phyloP scores from a whole-genome alignment of 2,329 filamentous ascomycete species.

The Aspergillus japonicus region DNA sequence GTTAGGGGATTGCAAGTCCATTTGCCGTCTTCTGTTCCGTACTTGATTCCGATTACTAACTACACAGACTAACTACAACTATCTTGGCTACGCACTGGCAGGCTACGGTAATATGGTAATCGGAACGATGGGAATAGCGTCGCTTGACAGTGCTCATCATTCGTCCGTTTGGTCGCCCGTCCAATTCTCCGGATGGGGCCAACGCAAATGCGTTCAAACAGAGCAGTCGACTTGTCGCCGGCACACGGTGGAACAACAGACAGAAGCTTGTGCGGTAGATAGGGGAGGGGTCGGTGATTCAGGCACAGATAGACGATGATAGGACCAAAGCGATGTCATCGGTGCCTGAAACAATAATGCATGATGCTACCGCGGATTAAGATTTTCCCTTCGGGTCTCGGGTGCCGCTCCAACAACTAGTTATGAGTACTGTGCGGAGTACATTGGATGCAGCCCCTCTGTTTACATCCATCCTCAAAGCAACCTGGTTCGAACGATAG shows the following conservation, averaged over 20 bases:
- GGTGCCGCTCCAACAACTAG: not conserved
- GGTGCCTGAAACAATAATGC: conserved; percentile 2
- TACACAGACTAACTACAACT: not conserved
- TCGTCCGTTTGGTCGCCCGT: not conserved
- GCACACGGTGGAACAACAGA: not conserved
- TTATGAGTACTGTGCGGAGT: not conserved
- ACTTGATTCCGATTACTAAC: not conserved
- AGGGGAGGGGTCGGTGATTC: not conserved
- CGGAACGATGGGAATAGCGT: not conserved
- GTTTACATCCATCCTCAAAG: not conserved
- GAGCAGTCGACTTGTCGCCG: not conserved
- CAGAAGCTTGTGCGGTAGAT: not conserved
- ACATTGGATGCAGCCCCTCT: not conserved
- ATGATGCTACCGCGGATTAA: not conserved
- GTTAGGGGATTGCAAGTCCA: not conserved
- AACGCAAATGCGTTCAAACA: not conserved
- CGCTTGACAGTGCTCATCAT: not conserved
- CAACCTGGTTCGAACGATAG: not conserved
- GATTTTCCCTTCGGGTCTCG: not conserved
- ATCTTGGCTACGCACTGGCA: no score
- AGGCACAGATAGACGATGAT: conserved; percentile 3
- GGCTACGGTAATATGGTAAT: no score
- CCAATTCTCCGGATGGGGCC: not conserved
- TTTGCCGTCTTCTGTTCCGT: not conserved
- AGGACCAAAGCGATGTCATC: not conserved